phyloP scores from a whole-genome alignment of 2,329 filamentous ascomycete species.

The Trichoderma brevicompactum region DNA sequence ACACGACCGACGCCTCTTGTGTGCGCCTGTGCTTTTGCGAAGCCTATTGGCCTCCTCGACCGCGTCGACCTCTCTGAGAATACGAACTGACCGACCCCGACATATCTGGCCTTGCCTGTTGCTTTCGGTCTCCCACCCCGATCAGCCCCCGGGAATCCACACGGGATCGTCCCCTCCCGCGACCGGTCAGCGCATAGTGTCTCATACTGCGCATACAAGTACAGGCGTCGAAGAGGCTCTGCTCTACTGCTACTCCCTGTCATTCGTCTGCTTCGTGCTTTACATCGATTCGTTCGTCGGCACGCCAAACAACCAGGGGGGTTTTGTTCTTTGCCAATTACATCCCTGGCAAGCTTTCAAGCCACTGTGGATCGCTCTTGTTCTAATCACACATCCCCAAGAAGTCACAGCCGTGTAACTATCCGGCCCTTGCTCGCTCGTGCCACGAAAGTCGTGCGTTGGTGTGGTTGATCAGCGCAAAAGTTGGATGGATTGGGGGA shows the following conservation, averaged over 20 bases:
- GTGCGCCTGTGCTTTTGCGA: constrained; percentile 30
- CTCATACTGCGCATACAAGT: constrained; percentile 5
- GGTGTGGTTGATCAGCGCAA: constrained; percentile 43
- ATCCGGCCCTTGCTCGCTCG: constrained; percentile 37
- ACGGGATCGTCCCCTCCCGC: constrained; percentile 31
- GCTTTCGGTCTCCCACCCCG: constrained; percentile 34
- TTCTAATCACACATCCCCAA: constrained; percentile 37
- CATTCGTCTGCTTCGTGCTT: not conserved
- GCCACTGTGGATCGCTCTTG: constrained; percentile 29
- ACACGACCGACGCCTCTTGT: constrained; percentile 34
- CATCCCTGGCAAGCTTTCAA: constrained; percentile 14
- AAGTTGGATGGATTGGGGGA: constrained; percentile 37
- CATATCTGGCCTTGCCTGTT: constrained; percentile 34
- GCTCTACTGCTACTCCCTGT: not conserved
- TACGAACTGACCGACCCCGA: constrained; percentile 39
- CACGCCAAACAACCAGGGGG: not conserved
- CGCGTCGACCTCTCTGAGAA: constrained; percentile 33
- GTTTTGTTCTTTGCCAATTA: not conserved
- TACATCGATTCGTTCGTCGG: not conserved
- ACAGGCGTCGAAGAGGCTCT: not conserved
- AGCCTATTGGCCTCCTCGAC: constrained; percentile 36
- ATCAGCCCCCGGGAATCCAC: constrained; percentile 37
- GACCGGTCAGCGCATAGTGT: constrained; percentile 7
- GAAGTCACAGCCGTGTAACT: constrained; percentile 37
- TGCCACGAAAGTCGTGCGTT: constrained; percentile 39